A percentile compares a stretch with the other conserved stretches of the same genome.
These are phyloP conservation scores for Tuber melanosporum DNA, from an alignment of 495 filamentous ascomycete species.

Conservation along the genomic window DNA sequence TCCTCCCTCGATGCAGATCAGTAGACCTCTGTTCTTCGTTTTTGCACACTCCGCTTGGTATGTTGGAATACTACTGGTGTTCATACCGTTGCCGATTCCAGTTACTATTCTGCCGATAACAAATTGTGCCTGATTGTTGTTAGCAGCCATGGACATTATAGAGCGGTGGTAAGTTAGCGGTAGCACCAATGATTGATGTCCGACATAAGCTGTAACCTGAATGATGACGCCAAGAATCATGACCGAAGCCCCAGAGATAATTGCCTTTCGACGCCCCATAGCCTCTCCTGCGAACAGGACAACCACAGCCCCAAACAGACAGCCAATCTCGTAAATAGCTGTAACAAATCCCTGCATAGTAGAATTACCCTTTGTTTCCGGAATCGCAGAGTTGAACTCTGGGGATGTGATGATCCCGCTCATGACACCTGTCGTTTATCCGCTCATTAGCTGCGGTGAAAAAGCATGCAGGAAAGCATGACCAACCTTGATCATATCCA, in stretches of 20 bases:
- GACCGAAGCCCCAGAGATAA: constrained; percentile 58
- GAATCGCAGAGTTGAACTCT: constrained; percentile 64
- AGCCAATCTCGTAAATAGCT: constrained; percentile 77
- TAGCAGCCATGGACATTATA: constrained; percentile 30
- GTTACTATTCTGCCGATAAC: constrained; percentile 68
- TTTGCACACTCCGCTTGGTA: constrained; percentile 64
- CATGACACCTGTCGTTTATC: constrained; percentile 55
- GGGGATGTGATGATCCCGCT: constrained; percentile 69
- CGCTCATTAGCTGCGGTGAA: constrained; percentile 26
- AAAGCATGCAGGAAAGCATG: constrained; percentile 15
- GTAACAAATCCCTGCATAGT: constrained; percentile 77
- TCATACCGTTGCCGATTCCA: constrained; percentile 72
- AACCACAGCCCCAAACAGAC: constrained; percentile 65
- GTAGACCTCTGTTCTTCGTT: constrained; percentile 67
- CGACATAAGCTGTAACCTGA: constrained; percentile 50
- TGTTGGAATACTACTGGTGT: constrained; percentile 69
- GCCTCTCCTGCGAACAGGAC: constrained; percentile 62
- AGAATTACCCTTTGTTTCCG: constrained; percentile 57
- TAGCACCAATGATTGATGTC: constrained; percentile 32
- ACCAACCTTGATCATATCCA: constrained; percentile 56
- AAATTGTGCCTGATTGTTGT: constrained; percentile 54
- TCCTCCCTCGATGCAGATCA: constrained; percentile 79
- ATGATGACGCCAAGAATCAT: constrained; percentile 72
- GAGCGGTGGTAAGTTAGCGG: not conserved
- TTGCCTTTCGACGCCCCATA: constrained; percentile 57